Conservation (phyloP, 2,329 filamentous ascomycete genomes). For the Epichloe brachyelytri region DNA sequence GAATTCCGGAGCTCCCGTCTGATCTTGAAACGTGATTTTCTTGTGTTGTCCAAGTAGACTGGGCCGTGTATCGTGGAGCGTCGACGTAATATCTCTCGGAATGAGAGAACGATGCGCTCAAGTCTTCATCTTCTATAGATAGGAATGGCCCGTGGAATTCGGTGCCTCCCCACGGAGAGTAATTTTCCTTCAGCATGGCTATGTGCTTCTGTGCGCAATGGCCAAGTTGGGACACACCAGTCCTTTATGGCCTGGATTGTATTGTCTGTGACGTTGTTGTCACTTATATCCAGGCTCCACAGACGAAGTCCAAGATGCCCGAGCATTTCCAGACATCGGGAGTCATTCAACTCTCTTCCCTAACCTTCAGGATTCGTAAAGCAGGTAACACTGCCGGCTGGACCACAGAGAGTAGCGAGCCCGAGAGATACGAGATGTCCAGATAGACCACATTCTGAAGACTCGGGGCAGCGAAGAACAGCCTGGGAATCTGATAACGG, state of each 20-base stretch:
- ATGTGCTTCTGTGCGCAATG: constrained; percentile 23
- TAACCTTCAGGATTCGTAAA: constrained; percentile 39
- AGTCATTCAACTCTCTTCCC: constrained; percentile 34
- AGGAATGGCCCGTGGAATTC: constrained; percentile 27
- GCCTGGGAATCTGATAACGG: constrained; percentile 24
- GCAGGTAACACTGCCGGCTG: constrained; percentile 25
- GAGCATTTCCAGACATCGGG: constrained; percentile 15
- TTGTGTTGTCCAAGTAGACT: not conserved
- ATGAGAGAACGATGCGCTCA: constrained; percentile 31
- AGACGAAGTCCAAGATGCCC: constrained; percentile 26
- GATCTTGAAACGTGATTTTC: not conserved
- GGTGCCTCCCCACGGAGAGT: constrained; percentile 17
- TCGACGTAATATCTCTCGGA: constrained; percentile 36
- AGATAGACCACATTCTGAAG: constrained; percentile 35
- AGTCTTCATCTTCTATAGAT: constrained; percentile 33
- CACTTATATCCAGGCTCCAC: constrained; percentile 44
- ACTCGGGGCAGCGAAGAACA: constrained; percentile 24
- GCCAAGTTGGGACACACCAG: constrained; percentile 19
- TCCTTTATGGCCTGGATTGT: constrained; percentile 19
- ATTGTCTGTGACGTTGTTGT: constrained; percentile 38
- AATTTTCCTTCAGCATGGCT: constrained; percentile 35
- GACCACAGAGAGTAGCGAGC: constrained; percentile 27
- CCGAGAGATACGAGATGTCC: constrained; percentile 37
- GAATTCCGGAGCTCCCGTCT: constrained; percentile 6
- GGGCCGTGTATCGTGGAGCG: constrained; percentile 23